A percentile compares a stretch with the other conserved stretches of the same genome.
Evolutionary conservation across 768 basidiomycete species (phyloP).

Genomic region (Tulasnella sp.): DNA sequence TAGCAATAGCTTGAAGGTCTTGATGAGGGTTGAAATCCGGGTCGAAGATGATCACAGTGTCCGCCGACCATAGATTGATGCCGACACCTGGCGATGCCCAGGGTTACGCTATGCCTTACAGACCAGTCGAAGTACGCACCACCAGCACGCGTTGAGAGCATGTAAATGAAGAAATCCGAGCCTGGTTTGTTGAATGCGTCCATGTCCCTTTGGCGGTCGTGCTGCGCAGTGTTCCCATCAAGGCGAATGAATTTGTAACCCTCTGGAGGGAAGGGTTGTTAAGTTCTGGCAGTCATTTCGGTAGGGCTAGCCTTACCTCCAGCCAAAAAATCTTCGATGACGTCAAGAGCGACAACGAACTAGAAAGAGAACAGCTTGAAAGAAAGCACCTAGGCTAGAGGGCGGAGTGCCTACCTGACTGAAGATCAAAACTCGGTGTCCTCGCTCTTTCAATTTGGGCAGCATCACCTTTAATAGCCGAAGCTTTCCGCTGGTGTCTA

Average conservation of each 20-base stretch:
- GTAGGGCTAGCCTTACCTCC: constrained; percentile 28
- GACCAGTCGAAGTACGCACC: constrained; percentile 45
- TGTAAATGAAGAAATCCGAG: constrained; percentile 82
- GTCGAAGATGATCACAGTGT: constrained; percentile 87
- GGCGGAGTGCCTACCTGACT: constrained; percentile 53
- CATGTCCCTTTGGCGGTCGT: constrained; percentile 84
- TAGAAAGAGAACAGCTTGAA: constrained; percentile 25
- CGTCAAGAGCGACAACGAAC: constrained; percentile 80
- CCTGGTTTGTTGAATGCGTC: constrained; percentile 83
- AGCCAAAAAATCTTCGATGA: constrained; percentile 76
- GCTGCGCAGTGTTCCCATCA: constrained; percentile 83
- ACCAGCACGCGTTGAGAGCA: constrained; percentile 86
- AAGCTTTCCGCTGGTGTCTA: constrained; percentile 78
- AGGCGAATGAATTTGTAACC: constrained; percentile 66
- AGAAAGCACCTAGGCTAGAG: neutral
- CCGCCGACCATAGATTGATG: constrained; percentile 81
- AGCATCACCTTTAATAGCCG: constrained; percentile 62
- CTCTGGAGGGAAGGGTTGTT: constrained; percentile 31
- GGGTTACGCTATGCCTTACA: neutral
- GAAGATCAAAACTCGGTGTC: constrained; percentile 83
- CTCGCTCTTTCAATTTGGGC: constrained; percentile 70
- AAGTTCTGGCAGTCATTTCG: neutral
- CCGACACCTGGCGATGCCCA: constrained; percentile 24
- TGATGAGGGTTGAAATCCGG: constrained; percentile 98
- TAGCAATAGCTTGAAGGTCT: constrained; percentile 92